Base-by-base conservation (phyloP, 345 rosid species). In the Eucalyptus urophylla region DNA sequence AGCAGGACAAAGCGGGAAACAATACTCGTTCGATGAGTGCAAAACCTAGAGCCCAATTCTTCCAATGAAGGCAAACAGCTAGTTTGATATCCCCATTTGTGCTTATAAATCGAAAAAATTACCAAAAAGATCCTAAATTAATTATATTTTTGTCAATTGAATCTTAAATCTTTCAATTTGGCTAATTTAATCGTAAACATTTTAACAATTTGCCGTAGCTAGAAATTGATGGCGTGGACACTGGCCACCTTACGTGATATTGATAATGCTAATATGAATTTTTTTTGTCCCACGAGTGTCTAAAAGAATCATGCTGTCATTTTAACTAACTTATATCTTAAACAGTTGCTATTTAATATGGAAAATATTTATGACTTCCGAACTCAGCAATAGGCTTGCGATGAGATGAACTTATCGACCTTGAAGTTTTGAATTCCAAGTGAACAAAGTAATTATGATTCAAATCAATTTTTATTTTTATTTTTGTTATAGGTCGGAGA, bases 381-480 rank as follows among this genome's bases (percentile, higher is more conserved):
- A 29, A 62, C 31, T 6, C 3, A 1, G 3, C 8, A 6, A 1
- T n/a, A 7, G 76, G 37, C 1, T 0, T n/a, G 2, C 4, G 0
- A 31, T 67, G 9, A 24, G 62, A 15, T 67, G 80, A 31, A 67
- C 19, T 65, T 65, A 0, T 29, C 3, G 5, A n/a, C 3, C 72
- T n/a, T 8, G 9, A 65, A 14, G 4, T 16, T 65, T 65, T 0
- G 17, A 1, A 1, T n/a, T n/a, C 5, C 15, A 0, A 67, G 21
- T 31, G 21, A 1, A 67, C 11, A 67, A 8, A 4, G 22, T n/a
- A 3, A 31, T 15, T n/a, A 33, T 17, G 44, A 69, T 33, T 17
- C 80, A 19, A 33, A 33, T 11, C 1, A 69, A 8, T 17, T 53
- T 7, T 47, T 45, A 45, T 47, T 47, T 3, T 47, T 47, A 11